Evolutionary conservation across 2,329 filamentous ascomycete genomes (phyloP).

Genomic region (Cladophialophora immunda): DNA sequence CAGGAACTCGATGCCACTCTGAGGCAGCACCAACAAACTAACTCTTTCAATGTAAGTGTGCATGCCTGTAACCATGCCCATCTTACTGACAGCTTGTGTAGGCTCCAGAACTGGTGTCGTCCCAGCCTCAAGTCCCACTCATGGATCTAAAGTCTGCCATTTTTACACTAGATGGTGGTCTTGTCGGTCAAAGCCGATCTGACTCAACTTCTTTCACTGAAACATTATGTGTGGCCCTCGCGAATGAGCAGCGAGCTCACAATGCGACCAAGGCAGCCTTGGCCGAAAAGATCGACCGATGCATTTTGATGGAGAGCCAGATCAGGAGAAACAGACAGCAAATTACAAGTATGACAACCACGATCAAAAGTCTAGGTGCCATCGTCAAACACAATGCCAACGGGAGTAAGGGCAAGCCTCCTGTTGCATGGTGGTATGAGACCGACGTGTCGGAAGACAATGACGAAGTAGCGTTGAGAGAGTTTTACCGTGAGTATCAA

Average conservation of each 20-base stretch:
- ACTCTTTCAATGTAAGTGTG: slow-evolving; percentile 25
- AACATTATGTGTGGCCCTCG: slow-evolving; percentile 27
- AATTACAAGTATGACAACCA: slow-evolving; percentile 30
- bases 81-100: slow-evolving; percentile 18
- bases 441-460: slow-evolving; percentile 1
- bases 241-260: slow-evolving; percentile 39
- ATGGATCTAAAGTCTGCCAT: slow-evolving; percentile 28
- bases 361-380: slow-evolving; percentile 34
- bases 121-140: not conserved
- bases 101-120: slow-evolving; percentile 14
- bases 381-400: slow-evolving; percentile 37
- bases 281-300: slow-evolving; percentile 25
- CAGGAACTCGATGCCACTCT: slow-evolving; percentile 7
- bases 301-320: slow-evolving; percentile 26
- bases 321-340: slow-evolving; percentile 25
- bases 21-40: not conserved
- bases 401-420: not conserved
- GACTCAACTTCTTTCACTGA: slow-evolving; percentile 24
- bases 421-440: not conserved
- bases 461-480: slow-evolving; percentile 25
- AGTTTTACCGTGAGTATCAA: slow-evolving; percentile 27
- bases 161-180: slow-evolving; percentile 13
- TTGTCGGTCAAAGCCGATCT: slow-evolving; percentile 2
- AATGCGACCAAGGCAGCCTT: slow-evolving; percentile 31
- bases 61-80: not conserved